Conservation (phyloP, 2,329 filamentous ascomycete species). For the Aspergillus sergii region DNA sequence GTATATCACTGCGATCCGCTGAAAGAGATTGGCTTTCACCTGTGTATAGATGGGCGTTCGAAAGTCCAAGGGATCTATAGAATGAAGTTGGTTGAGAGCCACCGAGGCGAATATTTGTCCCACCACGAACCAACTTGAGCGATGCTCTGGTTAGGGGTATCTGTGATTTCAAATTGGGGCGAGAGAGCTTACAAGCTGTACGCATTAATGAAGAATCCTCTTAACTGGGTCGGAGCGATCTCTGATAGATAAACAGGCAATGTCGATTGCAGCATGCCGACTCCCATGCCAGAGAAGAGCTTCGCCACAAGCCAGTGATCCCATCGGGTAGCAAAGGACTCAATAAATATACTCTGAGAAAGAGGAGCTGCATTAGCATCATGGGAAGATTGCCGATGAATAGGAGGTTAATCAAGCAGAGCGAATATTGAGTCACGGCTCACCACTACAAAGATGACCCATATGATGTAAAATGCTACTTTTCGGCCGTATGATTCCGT, state of each 20-base stretch:
- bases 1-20: neutral
- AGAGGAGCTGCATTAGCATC: neutral
- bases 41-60: constrained; percentile 48
- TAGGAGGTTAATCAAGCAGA: neutral
- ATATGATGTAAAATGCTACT: constrained; percentile 38
- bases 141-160: neutral
- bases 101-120: constrained; percentile 49
- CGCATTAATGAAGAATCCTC: constrained; percentile 45
- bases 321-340: constrained; percentile 42
- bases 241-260: constrained; percentile 48
- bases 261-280: constrained; percentile 48
- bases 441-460: constrained; percentile 35
- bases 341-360: constrained; percentile 38
- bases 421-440: neutral
- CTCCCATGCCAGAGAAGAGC: constrained; percentile 43
- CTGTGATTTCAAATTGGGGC: neutral
- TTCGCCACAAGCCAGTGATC: constrained; percentile 44
- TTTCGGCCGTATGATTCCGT: constrained; percentile 43
- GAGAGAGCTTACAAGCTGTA: constrained; percentile 39
- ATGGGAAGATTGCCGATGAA: too few relatives aligned
- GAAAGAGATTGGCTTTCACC: constrained; percentile 20
- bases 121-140: constrained; percentile 45
- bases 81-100: constrained; percentile 41
- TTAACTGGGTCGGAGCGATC: constrained; percentile 43
- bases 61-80: constrained; percentile 36